phyloP scores from a whole-genome alignment of 805 yeast species.

The Nakazawaea anatomiae region DNA sequence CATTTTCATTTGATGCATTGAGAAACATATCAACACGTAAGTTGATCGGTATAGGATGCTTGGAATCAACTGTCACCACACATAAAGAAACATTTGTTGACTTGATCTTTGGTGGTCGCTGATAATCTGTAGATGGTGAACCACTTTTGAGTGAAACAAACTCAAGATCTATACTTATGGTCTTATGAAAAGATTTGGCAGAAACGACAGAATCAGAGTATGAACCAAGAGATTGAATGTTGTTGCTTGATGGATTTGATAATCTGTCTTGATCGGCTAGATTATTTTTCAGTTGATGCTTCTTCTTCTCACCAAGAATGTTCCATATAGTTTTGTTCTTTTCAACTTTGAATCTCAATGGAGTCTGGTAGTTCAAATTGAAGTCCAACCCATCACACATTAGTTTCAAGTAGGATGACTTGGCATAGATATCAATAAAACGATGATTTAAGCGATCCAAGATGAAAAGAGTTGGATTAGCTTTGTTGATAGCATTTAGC shows the following conservation, averaged over 20 bases:
- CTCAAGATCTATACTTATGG: slow-evolving; percentile 6
- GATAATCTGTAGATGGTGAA: neutral
- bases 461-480: slow-evolving; percentile 2
- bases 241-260: neutral
- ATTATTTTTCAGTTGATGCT: neutral
- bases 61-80: slow-evolving; percentile 5
- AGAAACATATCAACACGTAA: slow-evolving; percentile 8
- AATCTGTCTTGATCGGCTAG: slow-evolving; percentile 1
- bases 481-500: neutral
- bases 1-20: slow-evolving; percentile 9
- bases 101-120: slow-evolving; percentile 9
- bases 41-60: slow-evolving; percentile 8
- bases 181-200: neutral
- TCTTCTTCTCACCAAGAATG: slow-evolving; percentile 6
- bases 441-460: slow-evolving; percentile 3
- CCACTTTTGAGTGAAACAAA: slow-evolving; percentile 5
- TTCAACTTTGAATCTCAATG: slow-evolving; percentile 3
- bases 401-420: slow-evolving; percentile 7
- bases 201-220: neutral
- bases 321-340: slow-evolving; percentile 7
- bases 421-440: slow-evolving; percentile 6
- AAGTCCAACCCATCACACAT: slow-evolving; percentile 1
- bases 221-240: neutral
- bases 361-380: slow-evolving; percentile 5
- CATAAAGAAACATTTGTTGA: neutral